phyloP scores from a whole-genome alignment of 176 grass and related monocot species.

The Canna indica region DNA sequence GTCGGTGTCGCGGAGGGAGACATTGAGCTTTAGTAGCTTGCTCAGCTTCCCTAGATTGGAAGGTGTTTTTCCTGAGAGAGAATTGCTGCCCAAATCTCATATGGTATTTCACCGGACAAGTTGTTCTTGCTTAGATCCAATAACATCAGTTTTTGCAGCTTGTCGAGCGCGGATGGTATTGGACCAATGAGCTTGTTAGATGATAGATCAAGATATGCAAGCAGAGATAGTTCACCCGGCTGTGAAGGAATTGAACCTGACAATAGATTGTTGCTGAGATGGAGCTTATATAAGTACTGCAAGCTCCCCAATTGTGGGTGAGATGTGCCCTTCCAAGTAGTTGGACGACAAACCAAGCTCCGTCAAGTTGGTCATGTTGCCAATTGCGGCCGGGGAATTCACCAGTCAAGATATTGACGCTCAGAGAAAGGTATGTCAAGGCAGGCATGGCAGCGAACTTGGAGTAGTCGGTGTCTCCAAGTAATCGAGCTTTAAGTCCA shows the following conservation, averaged over 20 bases:
- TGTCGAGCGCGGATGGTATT: conserved; percentile 12
- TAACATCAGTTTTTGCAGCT: not conserved
- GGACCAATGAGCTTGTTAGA: conserved; percentile 22
- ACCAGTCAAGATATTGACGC: conserved; percentile 32
- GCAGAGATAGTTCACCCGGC: conserved; percentile 14
- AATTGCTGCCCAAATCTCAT: conserved; percentile 74
- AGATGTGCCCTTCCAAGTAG: conserved; percentile 31
- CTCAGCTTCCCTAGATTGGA: conserved; percentile 44
- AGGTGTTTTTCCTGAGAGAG: conserved; percentile 42
- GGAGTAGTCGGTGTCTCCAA: conserved; percentile 31
- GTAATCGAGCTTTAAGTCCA: conserved; percentile 46
- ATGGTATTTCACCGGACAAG: conserved; percentile 49
- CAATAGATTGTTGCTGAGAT: conserved; percentile 49
- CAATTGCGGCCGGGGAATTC: conserved; percentile 36
- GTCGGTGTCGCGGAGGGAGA: conserved; percentile 55
- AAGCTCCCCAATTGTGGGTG: conserved; percentile 31
- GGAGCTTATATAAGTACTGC: conserved; percentile 40
- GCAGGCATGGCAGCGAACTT: conserved; percentile 44
- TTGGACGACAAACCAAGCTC: conserved; percentile 54
- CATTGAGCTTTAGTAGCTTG: conserved; percentile 49
- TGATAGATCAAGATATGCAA: conserved; percentile 25
- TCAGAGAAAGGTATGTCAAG: conserved; percentile 45
- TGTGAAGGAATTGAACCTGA: conserved; percentile 32
- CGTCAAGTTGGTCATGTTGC: conserved; percentile 23
- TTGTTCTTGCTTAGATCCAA: conserved; percentile 27